Evolutionary conservation across 805 yeast species (phyloP).

Genomic region (Zygotorulaspora florentina): DNA sequence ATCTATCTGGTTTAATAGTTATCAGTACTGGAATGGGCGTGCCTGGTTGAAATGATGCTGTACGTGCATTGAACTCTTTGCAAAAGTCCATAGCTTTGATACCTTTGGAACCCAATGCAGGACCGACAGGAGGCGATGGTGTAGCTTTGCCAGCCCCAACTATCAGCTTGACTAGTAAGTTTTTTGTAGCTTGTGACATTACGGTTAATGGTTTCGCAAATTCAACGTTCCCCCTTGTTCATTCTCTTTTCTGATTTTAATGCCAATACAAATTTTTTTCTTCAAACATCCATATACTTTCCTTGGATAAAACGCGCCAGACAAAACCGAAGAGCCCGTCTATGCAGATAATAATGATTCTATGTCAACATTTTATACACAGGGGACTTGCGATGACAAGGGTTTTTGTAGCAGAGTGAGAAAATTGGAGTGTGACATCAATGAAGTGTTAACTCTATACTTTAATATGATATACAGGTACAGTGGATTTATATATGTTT

Average conservation of each 20-base stretch:
- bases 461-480: too few relatives aligned
- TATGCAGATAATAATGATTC: too few relatives aligned
- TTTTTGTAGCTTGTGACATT: constrained; percentile 45
- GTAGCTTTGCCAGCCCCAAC: constrained; percentile 98
- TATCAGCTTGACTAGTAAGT: constrained; percentile 74
- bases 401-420: too few relatives aligned
- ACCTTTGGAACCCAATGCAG: constrained; percentile 97
- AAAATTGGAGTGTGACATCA: too few relatives aligned
- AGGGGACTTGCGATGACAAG: too few relatives aligned
- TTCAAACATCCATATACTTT: too few relatives aligned
- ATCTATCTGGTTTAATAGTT: constrained; percentile 86
- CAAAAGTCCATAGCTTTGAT: constrained; percentile 98
- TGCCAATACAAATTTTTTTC: too few relatives aligned
- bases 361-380: too few relatives aligned
- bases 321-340: too few relatives aligned
- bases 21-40: constrained; percentile 84
- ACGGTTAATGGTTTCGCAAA: neutral
- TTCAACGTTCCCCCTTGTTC: neutral
- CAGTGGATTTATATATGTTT: too few relatives aligned
- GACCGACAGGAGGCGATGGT: constrained; percentile 98
- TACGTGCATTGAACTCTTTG: constrained; percentile 96
- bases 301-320: too few relatives aligned
- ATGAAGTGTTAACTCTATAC: too few relatives aligned
- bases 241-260: neutral
- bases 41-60: constrained; percentile 82